Evolutionary conservation across 1,139 yeast genomes (phyloP).

Genomic region (Kodamaea ohmeri): DNA sequence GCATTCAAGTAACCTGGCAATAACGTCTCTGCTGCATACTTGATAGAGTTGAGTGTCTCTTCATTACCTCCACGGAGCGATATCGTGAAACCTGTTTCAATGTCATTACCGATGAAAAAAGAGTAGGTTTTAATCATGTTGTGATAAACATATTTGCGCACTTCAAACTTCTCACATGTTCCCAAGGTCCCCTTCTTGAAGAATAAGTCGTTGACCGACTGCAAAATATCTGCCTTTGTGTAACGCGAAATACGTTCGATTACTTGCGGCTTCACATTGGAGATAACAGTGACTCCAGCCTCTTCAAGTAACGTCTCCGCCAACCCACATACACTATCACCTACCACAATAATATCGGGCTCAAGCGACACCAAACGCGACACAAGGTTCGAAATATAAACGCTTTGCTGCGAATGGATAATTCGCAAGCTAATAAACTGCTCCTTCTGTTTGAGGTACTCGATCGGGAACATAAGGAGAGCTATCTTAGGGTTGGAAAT

Average conservation of each 20-base stretch:
- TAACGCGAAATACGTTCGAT: slow-evolving; percentile 76
- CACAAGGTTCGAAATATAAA: slow-evolving; percentile 77
- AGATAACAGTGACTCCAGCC: slow-evolving; percentile 74
- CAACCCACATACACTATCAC: slow-evolving; percentile 79
- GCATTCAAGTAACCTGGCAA: slow-evolving; percentile 73
- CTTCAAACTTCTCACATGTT: slow-evolving; percentile 67
- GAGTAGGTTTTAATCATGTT: slow-evolving; percentile 66
- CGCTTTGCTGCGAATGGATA: slow-evolving; percentile 83
- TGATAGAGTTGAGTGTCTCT: slow-evolving; percentile 60
- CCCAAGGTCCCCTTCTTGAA: slow-evolving; percentile 64
- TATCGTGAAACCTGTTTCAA: slow-evolving; percentile 76
- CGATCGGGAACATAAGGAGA: slow-evolving; percentile 84
- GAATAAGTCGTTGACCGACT: slow-evolving; percentile 46
- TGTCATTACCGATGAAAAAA: slow-evolving; percentile 73
- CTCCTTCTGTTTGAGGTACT: slow-evolving; percentile 70
- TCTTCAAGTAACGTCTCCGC: slow-evolving; percentile 73
- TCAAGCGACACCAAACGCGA: slow-evolving; percentile 71
- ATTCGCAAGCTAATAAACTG: slow-evolving; percentile 81
- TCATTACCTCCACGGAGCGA: slow-evolving; percentile 73
- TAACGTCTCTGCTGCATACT: slow-evolving; percentile 78
- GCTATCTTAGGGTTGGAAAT: slow-evolving; percentile 73
- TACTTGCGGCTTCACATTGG: slow-evolving; percentile 78
- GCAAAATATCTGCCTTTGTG: slow-evolving; percentile 76
- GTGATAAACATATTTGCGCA: slow-evolving; percentile 58
- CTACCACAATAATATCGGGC: slow-evolving; percentile 79